phyloP scores from a whole-genome alignment of 129 eudicot genomes.

The Gnaphalium uliginosum region DNA sequence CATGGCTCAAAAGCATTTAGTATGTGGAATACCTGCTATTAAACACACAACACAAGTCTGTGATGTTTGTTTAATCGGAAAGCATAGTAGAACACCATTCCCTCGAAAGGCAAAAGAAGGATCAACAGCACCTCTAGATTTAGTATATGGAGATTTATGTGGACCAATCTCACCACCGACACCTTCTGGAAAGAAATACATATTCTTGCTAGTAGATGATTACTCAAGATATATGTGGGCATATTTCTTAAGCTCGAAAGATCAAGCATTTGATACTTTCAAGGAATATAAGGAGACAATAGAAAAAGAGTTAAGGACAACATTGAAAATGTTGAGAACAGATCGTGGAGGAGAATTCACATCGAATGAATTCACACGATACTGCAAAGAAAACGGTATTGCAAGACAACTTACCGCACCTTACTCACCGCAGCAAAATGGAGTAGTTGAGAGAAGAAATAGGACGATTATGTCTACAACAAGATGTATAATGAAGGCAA shows the following conservation, averaged over 20 bases:
- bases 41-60: background rate
- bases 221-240: conserved; percentile 1
- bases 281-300: background rate
- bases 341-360: background rate
- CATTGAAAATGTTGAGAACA: background rate
- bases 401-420: background rate
- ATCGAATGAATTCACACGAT: background rate
- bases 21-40: background rate
- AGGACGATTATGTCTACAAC: background rate
- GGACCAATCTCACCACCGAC: background rate
- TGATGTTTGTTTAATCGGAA: background rate
- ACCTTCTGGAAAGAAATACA: background rate
- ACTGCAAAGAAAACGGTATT: background rate
- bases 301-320: background rate
- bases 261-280: background rate
- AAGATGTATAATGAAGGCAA: background rate
- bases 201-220: background rate
- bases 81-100: background rate
- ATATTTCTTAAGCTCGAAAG: background rate
- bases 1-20: no score
- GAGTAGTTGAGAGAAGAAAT: background rate
- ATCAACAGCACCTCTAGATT: background rate
- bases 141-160: no score
- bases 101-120: background rate
- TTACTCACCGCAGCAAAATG: background rate